phyloP scores from a whole-genome alignment of 1,284 basidiomycete genomes.

The Trametes sp. region DNA sequence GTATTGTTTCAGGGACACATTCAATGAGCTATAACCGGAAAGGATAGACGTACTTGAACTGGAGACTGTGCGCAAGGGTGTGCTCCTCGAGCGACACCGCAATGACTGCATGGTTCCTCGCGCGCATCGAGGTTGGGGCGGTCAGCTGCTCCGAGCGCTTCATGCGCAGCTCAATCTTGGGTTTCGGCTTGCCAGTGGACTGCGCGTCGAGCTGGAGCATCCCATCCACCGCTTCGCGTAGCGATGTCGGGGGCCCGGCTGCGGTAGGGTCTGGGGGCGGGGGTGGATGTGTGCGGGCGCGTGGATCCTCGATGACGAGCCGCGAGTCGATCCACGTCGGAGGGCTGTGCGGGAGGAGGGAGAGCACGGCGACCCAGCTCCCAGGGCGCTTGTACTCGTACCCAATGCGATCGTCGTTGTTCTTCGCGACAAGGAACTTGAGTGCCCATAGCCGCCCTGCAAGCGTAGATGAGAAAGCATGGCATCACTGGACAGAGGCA shows the following conservation, averaged over 20 bases:
- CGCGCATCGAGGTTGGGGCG: constrained; percentile 19
- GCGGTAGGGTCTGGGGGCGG: constrained; percentile 26
- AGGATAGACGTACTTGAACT: constrained; percentile 60
- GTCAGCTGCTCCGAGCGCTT: constrained; percentile 44
- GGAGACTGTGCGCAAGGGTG: constrained; percentile 53
- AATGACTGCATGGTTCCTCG: constrained; percentile 39
- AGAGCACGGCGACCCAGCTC: constrained; percentile 63
- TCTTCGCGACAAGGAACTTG: constrained; percentile 53
- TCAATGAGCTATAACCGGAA: neutral
- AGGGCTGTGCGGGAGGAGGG: constrained; percentile 63
- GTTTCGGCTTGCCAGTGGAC: constrained; percentile 41
- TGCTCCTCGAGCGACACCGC: constrained; percentile 55
- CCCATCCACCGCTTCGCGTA: constrained; percentile 17
- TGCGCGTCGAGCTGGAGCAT: constrained; percentile 8
- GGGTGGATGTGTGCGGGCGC: constrained; percentile 24
- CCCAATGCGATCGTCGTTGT: constrained; percentile 29
- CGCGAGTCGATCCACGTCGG: constrained; percentile 67
- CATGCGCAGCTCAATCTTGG: constrained; percentile 52
- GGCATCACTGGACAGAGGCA: neutral
- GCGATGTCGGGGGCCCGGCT: constrained; percentile 17
- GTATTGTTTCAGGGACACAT: neutral
- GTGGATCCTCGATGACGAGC: constrained; percentile 57
- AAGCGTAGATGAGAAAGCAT: neutral
- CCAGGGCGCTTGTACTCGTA: constrained; percentile 42
- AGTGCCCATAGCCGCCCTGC: constrained; percentile 71